A percentile compares a stretch with the other conserved stretches of the same genome.
These are phyloP conservation scores for Saprolegnia diclina DNA, from an alignment of 352 stramenopile genomes.

Conservation along the genomic window DNA sequence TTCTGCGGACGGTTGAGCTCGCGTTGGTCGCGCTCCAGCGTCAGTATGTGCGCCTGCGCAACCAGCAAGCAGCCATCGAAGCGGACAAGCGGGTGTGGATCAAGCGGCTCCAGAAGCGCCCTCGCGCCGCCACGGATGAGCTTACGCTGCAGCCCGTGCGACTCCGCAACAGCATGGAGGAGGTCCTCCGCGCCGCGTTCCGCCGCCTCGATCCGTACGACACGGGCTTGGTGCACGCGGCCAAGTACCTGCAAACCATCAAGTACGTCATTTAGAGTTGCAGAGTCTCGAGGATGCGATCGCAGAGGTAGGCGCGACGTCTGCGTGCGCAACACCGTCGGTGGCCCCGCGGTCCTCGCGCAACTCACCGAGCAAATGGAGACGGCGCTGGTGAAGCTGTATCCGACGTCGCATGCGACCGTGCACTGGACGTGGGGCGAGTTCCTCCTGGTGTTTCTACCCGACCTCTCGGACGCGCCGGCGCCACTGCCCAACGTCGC, in stretches of 20 bases:
- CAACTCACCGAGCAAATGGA: conserved; percentile 45
- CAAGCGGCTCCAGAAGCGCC: conserved; percentile 16
- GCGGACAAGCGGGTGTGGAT: conserved; percentile 34
- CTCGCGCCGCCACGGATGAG: neutral
- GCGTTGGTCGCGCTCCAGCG: conserved; percentile 43
- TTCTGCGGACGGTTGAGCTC: conserved; percentile 40
- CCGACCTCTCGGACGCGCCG: conserved; percentile 18
- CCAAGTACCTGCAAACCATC: conserved; percentile 39
- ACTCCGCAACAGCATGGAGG: conserved; percentile 33
- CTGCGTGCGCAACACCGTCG: conserved; percentile 36
- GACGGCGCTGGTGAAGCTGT: conserved; percentile 31
- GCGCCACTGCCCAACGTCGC: neutral
- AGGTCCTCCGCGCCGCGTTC: conserved; percentile 51
- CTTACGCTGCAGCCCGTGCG: conserved; percentile 34
- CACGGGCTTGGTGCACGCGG: conserved; percentile 42
- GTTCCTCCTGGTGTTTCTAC: conserved; percentile 65
- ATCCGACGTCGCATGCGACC: conserved; percentile 22
- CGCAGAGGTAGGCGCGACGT: conserved; percentile 27
- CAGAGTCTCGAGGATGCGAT: neutral
- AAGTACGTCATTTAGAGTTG: conserved; percentile 8
- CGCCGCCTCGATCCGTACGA: conserved; percentile 60
- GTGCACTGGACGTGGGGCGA: conserved; percentile 69
- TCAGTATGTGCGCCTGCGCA: conserved; percentile 49
- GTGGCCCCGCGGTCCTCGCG: conserved; percentile 30
- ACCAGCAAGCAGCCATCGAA: conserved; percentile 58